A percentile compares a stretch with the other conserved stretches of the same genome.
Conservation (phyloP, 345 rosid species). For the Eucalyptus polyanthemos region DNA sequence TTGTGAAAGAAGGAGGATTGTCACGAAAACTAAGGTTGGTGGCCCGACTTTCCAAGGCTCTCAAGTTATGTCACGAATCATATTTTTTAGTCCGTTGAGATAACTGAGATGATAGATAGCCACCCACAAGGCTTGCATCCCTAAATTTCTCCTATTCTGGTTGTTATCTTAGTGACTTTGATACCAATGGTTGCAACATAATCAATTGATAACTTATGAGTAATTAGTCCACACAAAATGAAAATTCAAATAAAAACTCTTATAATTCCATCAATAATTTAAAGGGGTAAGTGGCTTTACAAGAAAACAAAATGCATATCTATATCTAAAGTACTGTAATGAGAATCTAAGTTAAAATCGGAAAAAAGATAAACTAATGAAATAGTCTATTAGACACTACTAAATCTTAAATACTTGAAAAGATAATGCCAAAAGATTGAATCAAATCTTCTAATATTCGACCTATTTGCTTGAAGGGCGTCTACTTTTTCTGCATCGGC, state of each 20-base stretch:
- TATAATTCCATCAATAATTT: not conserved
- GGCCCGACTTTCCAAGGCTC: fast-evolving
- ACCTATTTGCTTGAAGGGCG: not conserved
- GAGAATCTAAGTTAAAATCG: not conserved
- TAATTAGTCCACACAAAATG: not conserved
- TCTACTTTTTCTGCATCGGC: no score
- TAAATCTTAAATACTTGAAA: not conserved
- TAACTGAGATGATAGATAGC: fast-evolving
- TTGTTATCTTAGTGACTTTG: not conserved
- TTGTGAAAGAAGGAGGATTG: not conserved
- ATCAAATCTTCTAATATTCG: not conserved
- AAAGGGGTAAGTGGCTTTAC: not conserved
- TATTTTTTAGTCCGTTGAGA: fast-evolving
- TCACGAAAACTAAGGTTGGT: not conserved
- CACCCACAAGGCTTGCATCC: not conserved
- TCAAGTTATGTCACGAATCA: not conserved
- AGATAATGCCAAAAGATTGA: not conserved
- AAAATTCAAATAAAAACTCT: not conserved
- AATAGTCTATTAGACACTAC: not conserved
- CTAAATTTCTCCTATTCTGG: not conserved
- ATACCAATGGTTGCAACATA: not conserved
- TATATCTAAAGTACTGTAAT: not conserved
- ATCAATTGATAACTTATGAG: not conserved
- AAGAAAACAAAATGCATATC: not conserved
- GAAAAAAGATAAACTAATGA: not conserved